Conservation (phyloP, 495 filamentous ascomycete species). For the Jackrogersella minutella region DNA sequence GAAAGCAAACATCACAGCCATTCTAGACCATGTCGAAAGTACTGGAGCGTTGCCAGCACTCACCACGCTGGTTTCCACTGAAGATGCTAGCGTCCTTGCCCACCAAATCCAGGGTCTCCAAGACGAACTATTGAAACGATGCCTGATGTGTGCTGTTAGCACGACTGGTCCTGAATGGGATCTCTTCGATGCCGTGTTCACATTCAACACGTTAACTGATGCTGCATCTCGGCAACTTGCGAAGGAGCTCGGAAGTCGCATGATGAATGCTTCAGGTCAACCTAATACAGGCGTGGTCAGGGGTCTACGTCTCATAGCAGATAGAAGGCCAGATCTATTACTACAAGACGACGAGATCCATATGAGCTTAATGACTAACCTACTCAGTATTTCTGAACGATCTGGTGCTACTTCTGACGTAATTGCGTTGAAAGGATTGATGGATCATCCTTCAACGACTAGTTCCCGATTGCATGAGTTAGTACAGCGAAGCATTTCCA, state of each 20-base stretch:
- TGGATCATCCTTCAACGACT: constrained; percentile 45
- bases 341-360: constrained; percentile 45
- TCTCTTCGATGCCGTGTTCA: constrained; percentile 53
- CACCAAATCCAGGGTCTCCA: constrained; percentile 48
- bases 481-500: constrained; percentile 53
- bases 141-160: constrained; percentile 44
- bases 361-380: constrained; percentile 51
- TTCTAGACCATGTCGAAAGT: constrained; percentile 39
- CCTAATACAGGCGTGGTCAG: constrained; percentile 42
- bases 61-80: constrained; percentile 50
- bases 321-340: constrained; percentile 47
- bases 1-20: constrained; percentile 44
- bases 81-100: constrained; percentile 39
- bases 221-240: constrained; percentile 39
- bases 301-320: constrained; percentile 52
- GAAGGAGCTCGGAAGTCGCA: constrained; percentile 34
- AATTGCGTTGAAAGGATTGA: constrained; percentile 38
- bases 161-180: constrained; percentile 38
- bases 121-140: constrained; percentile 47
- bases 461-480: constrained; percentile 47
- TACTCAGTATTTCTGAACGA: constrained; percentile 56
- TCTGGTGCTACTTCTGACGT: constrained; percentile 47
- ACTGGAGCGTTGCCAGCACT: constrained; percentile 42
- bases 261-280: constrained; percentile 32
- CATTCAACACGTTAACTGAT: constrained; percentile 44